phyloP scores from a whole-genome alignment of 225 moss, liverwort and hornwort species.

The Thuidium tamariscinum region DNA sequence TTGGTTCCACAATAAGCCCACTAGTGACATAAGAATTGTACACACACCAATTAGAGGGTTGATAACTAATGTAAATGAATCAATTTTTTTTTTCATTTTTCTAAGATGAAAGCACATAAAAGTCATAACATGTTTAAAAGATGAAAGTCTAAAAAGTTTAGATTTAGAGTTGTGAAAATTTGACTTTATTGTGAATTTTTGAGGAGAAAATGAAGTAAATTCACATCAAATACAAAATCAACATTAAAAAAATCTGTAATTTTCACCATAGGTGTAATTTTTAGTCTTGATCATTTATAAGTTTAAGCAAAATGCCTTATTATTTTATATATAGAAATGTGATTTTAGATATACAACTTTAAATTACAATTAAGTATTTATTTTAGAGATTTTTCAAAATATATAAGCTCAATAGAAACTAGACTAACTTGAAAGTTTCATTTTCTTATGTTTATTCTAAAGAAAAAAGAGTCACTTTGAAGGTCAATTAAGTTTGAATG shows the following conservation, averaged over 20 bases:
- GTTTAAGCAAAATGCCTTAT: not conserved
- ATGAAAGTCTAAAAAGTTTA: no score
- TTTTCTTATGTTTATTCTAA: not conserved
- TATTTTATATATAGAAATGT: not conserved
- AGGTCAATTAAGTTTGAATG: not conserved
- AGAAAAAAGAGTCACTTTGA: not conserved
- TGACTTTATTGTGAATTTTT: no score
- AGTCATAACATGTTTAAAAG: not conserved
- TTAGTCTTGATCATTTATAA: no score
- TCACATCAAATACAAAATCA: not conserved
- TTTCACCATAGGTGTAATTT: not conserved
- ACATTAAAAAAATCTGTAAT: no score
- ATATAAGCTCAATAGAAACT: not conserved
- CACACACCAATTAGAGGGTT: accelerated
- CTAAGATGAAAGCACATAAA: not conserved
- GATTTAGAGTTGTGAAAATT: not conserved
- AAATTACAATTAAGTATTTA: not conserved
- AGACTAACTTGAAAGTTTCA: not conserved
- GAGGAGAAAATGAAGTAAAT: not conserved
- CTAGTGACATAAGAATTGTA: not conserved
- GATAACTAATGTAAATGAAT: no score
- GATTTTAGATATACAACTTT: accelerated
- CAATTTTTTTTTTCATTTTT: not conserved
- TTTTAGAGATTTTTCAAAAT: not conserved
- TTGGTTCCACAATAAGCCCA: accelerated